Percentiles rank a stretch among this genome's conserved stretches.
phyloP scores from a whole-genome alignment of 257 asterid species.

The Nicotiana otophora region DNA sequence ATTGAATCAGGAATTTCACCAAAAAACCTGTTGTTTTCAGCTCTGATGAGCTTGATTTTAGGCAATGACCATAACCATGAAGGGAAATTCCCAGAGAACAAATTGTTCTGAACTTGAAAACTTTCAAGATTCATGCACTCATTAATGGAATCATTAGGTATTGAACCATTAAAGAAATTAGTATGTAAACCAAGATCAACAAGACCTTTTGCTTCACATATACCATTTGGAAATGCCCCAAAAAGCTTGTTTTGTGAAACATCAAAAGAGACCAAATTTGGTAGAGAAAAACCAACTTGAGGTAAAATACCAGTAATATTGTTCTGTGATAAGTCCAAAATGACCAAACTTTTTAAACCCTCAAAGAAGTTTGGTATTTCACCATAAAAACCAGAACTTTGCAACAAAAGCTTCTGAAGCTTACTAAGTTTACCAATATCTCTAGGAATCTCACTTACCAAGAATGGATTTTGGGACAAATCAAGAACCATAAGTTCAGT shows the following conservation, averaged over 20 bases:
- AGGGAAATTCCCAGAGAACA: conserved; percentile 60
- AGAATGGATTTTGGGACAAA: conserved; percentile 66
- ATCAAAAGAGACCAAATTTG: conserved; percentile 69
- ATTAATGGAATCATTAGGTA: conserved; percentile 36
- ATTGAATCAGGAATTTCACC: conserved; percentile 76
- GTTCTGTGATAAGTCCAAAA: conserved; percentile 64
- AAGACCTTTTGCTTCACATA: conserved; percentile 57
- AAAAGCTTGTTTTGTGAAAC: conserved; percentile 67
- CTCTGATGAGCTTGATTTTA: conserved; percentile 63
- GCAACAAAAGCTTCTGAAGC: conserved; percentile 57
- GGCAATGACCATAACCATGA: conserved; percentile 67
- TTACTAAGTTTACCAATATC: conserved; percentile 43
- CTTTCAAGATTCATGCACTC: conserved; percentile 62
- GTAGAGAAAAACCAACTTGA: conserved; percentile 35
- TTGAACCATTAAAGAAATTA: conserved; percentile 61
- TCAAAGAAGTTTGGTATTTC: conserved; percentile 46
- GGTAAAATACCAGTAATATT: conserved; percentile 64
- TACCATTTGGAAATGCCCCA: conserved; percentile 57
- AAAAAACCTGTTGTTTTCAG: conserved; percentile 65
- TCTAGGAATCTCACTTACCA: conserved; percentile 62
- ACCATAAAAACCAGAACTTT: conserved; percentile 68
- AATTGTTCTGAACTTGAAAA: conserved; percentile 80
- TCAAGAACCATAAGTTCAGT: conserved; percentile 66
- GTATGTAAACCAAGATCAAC: conserved; percentile 47
- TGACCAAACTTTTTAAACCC: conserved; percentile 44